Evolutionary conservation across 176 grass and related monocot species (phyloP).

Genomic region (Phoenix roebelenii): DNA sequence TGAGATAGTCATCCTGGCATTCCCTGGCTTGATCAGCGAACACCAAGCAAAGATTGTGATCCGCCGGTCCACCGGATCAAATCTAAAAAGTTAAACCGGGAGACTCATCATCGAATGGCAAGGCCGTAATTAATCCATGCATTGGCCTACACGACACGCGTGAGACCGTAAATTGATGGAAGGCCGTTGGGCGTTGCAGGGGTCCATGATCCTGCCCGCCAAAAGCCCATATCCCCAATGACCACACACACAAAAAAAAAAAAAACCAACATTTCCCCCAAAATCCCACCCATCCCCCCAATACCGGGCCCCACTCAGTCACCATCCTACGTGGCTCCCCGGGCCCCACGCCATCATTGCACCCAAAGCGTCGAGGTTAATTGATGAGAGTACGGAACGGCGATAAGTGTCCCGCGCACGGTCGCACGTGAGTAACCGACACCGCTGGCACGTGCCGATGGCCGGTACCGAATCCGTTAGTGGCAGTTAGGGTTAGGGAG

Average conservation of each 20-base stretch:
- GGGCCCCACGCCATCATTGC: too few species aligned
- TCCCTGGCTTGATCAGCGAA: too few species aligned
- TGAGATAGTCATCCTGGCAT: too few species aligned
- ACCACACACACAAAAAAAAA: not conserved
- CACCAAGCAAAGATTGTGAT: too few species aligned
- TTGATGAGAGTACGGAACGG: not conserved
- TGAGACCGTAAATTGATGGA: not conserved
- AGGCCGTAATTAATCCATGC: not conserved
- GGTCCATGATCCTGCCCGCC: not conserved
- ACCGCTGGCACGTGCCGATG: not conserved
- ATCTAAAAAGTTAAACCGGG: too few species aligned
- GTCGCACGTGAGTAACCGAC: slow-evolving; percentile 5
- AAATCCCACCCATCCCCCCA: not conserved
- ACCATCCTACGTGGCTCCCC: not conserved
- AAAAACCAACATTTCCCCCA: not conserved
- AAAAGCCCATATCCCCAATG: not conserved
- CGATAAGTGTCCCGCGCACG: not conserved
- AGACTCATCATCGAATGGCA: too few species aligned
- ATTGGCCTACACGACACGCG: not conserved
- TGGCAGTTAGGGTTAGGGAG: slow-evolving; percentile 1
- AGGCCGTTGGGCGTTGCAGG: not conserved
- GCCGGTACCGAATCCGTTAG: slow-evolving; percentile 1
- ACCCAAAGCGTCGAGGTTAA: too few species aligned
- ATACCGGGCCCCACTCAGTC: not conserved
- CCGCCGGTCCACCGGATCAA: too few species aligned